phyloP scores from a whole-genome alignment of 805 yeast genomes.

The Isabelozyma rhagii region DNA sequence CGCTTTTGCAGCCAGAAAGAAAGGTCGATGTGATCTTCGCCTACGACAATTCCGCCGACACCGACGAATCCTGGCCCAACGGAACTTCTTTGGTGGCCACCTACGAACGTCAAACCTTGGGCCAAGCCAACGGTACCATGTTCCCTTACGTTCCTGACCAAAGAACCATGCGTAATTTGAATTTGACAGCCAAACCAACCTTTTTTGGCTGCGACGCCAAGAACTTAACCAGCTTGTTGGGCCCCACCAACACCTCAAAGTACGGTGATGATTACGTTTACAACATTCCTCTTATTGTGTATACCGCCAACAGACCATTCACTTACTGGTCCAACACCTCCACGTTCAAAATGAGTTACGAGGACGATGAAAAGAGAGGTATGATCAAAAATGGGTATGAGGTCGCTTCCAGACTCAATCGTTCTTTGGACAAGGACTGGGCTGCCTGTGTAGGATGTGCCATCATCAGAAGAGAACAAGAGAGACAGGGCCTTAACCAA shows the following conservation, averaged over 20 bases:
- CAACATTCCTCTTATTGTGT: slow-evolving; percentile 73
- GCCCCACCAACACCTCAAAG: slow-evolving; percentile 6
- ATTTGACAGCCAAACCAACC: slow-evolving; percentile 65
- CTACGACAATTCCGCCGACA: slow-evolving; percentile 36
- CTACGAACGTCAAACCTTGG: slow-evolving; percentile 31
- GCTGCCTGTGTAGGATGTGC: slow-evolving; percentile 80
- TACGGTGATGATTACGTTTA: slow-evolving; percentile 17
- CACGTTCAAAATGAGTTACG: slow-evolving; percentile 64
- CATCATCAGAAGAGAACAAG: slow-evolving; percentile 72
- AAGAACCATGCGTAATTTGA: slow-evolving; percentile 54
- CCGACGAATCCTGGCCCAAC: slow-evolving; percentile 32
- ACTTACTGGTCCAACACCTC: slow-evolving; percentile 67
- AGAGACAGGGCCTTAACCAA: slow-evolving; percentile 57
- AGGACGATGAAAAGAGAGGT: slow-evolving; percentile 50
- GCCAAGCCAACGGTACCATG: slow-evolving; percentile 54
- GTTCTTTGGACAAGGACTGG: slow-evolving; percentile 68
- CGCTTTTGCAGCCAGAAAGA: slow-evolving; percentile 33
- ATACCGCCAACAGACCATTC: slow-evolving; percentile 70
- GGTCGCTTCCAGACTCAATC: slow-evolving; percentile 59
- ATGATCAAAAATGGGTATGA: slow-evolving; percentile 77
- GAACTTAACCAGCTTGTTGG: slow-evolving; percentile 52
- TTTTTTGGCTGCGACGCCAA: slow-evolving; percentile 80
- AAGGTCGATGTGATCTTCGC: slow-evolving; percentile 36
- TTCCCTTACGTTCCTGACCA: slow-evolving; percentile 82
- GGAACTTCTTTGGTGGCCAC: slow-evolving; percentile 33